Conservation (phyloP, 176 grass and related monocot species). For the Cenchrus americanus region DNA sequence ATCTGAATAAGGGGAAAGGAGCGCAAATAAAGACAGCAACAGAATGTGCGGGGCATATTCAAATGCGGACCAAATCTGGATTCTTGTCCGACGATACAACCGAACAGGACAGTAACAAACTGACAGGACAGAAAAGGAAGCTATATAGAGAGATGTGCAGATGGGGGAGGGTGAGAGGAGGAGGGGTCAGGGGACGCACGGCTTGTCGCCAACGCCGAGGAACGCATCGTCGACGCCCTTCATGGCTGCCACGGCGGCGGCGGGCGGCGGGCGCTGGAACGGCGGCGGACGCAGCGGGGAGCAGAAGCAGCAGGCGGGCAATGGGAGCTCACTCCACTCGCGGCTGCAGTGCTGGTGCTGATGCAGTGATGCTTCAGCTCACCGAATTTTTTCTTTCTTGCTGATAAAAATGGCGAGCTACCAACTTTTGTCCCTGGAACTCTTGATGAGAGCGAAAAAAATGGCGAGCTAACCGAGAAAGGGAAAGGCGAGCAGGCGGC, state of each 20-base stretch:
- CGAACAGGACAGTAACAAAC: not conserved
- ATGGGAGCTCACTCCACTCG: conserved; percentile 20
- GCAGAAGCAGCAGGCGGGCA: not conserved
- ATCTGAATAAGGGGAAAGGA: not conserved
- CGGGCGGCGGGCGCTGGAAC: not conserved
- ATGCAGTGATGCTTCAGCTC: not conserved
- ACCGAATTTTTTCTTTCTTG: not conserved
- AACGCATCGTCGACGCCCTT: conserved; percentile 81
- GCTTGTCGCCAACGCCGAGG: conserved; percentile 70
- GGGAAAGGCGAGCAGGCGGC: conserved; percentile 48
- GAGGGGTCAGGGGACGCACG: conserved; percentile 29
- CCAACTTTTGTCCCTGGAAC: not conserved
- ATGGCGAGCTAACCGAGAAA: conserved; percentile 8
- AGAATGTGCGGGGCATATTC: conserved; percentile 34
- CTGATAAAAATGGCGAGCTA: not conserved
- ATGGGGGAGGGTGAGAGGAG: not conserved
- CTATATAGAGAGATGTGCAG: not conserved
- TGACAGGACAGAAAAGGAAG: not conserved
- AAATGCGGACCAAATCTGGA: conserved; percentile 38
- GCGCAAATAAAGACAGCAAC: not conserved
- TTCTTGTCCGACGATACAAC: conserved; percentile 24
- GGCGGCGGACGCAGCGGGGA: not conserved
- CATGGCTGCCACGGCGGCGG: conserved; percentile 40
- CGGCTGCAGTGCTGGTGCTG: not conserved
- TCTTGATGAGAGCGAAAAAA: not conserved